These are phyloP conservation scores for Penicillium palitans DNA, from an alignment of 2,329 filamentous ascomycete genomes.

Conservation along the genomic window DNA sequence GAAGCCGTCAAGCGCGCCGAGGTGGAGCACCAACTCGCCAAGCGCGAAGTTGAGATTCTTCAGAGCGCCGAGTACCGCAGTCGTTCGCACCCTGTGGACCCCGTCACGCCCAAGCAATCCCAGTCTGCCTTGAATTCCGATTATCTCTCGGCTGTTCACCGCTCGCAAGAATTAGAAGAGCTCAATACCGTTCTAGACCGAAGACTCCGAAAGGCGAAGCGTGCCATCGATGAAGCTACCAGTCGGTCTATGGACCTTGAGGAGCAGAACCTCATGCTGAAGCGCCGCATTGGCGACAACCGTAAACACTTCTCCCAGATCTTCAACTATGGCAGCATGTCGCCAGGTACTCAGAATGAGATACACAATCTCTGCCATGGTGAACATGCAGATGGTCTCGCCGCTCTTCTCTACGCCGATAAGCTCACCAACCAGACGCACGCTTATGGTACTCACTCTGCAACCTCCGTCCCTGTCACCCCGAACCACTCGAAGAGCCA, in stretches of 20 bases:
- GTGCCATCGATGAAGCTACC: constrained; percentile 74
- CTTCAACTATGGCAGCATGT: constrained; percentile 69
- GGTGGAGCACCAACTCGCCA: constrained; percentile 90
- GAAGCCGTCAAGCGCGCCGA: constrained; percentile 83
- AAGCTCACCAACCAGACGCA: constrained; percentile 40
- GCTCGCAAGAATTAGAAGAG: constrained; percentile 65
- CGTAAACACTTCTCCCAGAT: constrained; percentile 80
- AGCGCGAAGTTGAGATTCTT: constrained; percentile 81
- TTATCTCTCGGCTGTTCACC: constrained; percentile 59
- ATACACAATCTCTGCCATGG: constrained; percentile 41
- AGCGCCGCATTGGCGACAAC: constrained; percentile 84
- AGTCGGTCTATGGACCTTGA: constrained; percentile 68
- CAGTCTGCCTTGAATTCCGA: constrained; percentile 47
- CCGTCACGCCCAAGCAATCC: constrained; percentile 39
- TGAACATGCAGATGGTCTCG: constrained; percentile 40
- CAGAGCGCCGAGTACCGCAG: constrained; percentile 70
- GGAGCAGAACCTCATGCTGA: constrained; percentile 75
- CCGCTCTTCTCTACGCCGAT: constrained; percentile 42
- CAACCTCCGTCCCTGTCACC: constrained; percentile 70
- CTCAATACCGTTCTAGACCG: constrained; percentile 65
- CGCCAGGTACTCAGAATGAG: constrained; percentile 59
- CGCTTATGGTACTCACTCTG: constrained; percentile 47
- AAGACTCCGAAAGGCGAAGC: constrained; percentile 71
- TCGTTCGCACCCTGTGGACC: constrained; percentile 57
- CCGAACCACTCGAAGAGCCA: constrained; percentile 60